Conservation (phyloP, 768 basidiomycete species). For the Russula griseocarnosa region DNA sequence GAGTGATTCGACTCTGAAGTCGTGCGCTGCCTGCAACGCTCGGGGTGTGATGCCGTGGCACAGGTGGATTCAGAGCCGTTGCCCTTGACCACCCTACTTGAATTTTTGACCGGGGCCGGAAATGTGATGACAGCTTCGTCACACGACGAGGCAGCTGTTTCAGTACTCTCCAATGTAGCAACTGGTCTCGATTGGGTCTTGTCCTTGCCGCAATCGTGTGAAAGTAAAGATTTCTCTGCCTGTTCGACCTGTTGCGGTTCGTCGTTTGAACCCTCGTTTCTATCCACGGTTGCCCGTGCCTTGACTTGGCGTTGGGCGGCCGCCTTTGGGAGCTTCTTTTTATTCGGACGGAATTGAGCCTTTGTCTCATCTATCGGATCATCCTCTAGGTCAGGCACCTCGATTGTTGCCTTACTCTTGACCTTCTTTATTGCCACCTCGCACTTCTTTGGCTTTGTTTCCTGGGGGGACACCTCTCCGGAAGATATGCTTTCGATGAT, state of each 20-base stretch:
- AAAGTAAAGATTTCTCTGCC: slow-evolving; percentile 25
- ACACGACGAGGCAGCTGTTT: slow-evolving; percentile 9
- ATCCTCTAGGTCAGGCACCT: slow-evolving; percentile 14
- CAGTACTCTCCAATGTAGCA: background rate
- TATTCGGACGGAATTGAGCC: background rate
- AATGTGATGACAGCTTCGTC: background rate
- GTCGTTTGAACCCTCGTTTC: slow-evolving; percentile 1
- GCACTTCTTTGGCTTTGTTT: background rate
- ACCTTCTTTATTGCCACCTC: slow-evolving; percentile 6
- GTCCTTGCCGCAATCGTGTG: slow-evolving; percentile 19
- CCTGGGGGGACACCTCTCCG: slow-evolving; percentile 8
- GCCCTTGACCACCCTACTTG: background rate
- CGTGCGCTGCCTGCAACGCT: slow-evolving; percentile 1
- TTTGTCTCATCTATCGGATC: slow-evolving; percentile 16
- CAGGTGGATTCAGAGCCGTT: background rate
- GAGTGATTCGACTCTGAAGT: slow-evolving; percentile 8
- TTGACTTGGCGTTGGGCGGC: background rate
- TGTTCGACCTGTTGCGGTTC: slow-evolving; percentile 13
- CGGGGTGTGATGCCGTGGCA: background rate
- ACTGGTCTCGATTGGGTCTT: background rate
- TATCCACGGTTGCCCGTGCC: slow-evolving; percentile 10
- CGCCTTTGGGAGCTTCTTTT: background rate
- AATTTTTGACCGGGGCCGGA: background rate
- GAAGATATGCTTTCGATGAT: slow-evolving; percentile 8
- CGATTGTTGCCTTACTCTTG: slow-evolving; percentile 4